A percentile compares a stretch with the other conserved stretches of the same genome.
Conservation (phyloP, 495 filamentous ascomycete species). For the Penicillium pancosmium region DNA sequence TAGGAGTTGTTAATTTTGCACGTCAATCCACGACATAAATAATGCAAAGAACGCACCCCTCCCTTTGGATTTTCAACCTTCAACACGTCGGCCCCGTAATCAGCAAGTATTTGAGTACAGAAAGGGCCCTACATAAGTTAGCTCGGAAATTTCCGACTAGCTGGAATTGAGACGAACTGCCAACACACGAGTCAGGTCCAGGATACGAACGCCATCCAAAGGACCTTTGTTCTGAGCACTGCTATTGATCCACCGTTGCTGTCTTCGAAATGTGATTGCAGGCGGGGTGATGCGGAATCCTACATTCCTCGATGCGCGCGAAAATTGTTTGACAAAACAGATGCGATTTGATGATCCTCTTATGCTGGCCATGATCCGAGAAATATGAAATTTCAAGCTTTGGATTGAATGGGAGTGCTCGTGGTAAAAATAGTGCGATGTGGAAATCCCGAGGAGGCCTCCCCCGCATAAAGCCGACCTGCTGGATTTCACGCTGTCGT, state of each 20-base stretch:
- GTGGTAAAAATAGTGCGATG: too few species aligned
- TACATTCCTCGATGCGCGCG: not conserved
- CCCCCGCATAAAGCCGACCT: constrained; percentile 2
- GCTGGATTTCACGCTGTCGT: not conserved
- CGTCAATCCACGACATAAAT: constrained; percentile 29
- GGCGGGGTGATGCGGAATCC: not conserved
- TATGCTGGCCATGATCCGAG: not conserved
- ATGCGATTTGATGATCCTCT: not conserved
- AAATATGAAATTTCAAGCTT: not conserved
- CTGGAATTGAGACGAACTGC: constrained; percentile 61
- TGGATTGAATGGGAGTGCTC: not conserved
- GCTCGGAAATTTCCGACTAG: not conserved
- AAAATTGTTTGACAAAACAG: not conserved
- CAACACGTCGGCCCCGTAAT: constrained; percentile 88
- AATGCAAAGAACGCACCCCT: constrained; percentile 48
- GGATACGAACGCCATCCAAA: constrained; percentile 72
- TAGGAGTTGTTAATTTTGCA: not conserved
- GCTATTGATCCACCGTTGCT: not conserved
- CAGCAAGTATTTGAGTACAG: constrained; percentile 90
- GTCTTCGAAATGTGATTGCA: not conserved
- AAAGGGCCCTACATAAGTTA: constrained; percentile 58
- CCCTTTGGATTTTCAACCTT: constrained; percentile 86
- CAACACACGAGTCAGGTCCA: constrained; percentile 89
- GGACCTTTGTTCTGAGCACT: constrained; percentile 36
- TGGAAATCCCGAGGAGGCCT: not conserved